Base-by-base conservation (phyloP, 192 early-diverging fungal genomes). In the Spinellus fusiger region DNA sequence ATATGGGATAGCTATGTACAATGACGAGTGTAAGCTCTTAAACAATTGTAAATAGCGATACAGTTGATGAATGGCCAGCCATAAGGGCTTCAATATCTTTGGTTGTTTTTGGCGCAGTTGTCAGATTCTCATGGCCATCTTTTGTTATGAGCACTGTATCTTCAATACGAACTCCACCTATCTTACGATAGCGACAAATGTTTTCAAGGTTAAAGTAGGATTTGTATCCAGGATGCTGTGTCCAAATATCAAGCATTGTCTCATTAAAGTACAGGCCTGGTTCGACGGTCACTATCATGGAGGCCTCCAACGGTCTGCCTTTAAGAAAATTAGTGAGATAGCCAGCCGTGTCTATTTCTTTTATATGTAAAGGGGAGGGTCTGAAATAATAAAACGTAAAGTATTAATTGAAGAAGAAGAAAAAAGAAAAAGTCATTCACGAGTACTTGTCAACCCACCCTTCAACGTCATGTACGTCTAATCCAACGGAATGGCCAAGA, bases 111-210 rank as follows among this genome's bases (percentile, higher is more conserved):
- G 89, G 88, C 3, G 82, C 87, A 38, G 67, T 77, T 20, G 92
- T 93, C 63, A 96, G 77, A 71, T 93, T 93, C 51, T 91, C 87
- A 64, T 83, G 72, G 13, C 94, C 94, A 18, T 78, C 68, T 59
- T 89, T 81, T n/a, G 84, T 90, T 25, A 96, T 86, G 48, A 89
- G 80, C 40, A 96, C 80, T 55, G 89, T 89, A 62, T 94, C 93
- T 69, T 96, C 94, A 53, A 96, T 93, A 33, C 92, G 79, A 38
- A 96, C 92, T 48, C 94, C 94, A 32, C 94, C 94, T 31, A 96
- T 89, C 22, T 59, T 69, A 54, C 75, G 71, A 67, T 87, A 90
- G 9, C 73, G 62, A 31, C 81, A 77, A 8, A 92, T 66, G 2
- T 84, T 73, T 29, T 85, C 84, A 63, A 83, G 76, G 71, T 94